Conservation (phyloP, 148 eudicot genomes). For the Fagopyrum homotropicum region DNA sequence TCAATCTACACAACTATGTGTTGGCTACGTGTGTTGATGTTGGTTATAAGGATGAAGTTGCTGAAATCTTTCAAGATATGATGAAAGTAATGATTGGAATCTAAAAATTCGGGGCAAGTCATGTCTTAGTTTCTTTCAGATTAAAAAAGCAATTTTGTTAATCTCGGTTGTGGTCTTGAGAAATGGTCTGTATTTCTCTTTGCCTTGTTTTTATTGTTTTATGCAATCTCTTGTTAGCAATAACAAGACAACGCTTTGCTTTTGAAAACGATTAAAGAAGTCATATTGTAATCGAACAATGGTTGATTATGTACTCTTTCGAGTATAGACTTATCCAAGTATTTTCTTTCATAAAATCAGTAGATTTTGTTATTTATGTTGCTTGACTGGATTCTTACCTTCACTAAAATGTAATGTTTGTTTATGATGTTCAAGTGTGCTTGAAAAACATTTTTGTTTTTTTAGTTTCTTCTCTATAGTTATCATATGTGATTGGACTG, state of each 20-base stretch:
- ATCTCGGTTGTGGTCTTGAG: neutral
- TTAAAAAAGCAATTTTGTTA: neutral
- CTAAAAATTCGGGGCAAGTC: slow-evolving; percentile 27
- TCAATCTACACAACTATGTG: slow-evolving; percentile 57
- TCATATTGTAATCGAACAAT: neutral
- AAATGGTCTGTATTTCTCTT: slow-evolving; percentile 2
- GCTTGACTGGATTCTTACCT: neutral
- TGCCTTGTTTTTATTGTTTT: neutral
- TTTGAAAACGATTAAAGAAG: neutral
- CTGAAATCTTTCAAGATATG: slow-evolving; percentile 63
- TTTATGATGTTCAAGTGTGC: neutral
- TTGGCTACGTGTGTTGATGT: slow-evolving; percentile 80
- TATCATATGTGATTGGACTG: too few relatives aligned
- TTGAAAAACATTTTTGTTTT: too few relatives aligned
- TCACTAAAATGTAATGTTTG: neutral
- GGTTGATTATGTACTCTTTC: neutral
- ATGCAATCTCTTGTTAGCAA: slow-evolving; percentile 6
- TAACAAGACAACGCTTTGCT: neutral
- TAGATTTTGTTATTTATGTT: neutral
- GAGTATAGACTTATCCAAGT: neutral
- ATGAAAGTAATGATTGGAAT: slow-evolving; percentile 37
- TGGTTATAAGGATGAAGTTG: slow-evolving; percentile 62
- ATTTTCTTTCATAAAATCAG: too few relatives aligned
- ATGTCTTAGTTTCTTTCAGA: slow-evolving; percentile 20
- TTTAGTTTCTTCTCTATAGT: too few relatives aligned